Evolutionary conservation across 2,329 filamentous ascomycete genomes (phyloP).

Genomic region (Purpureocillium takamizusanense): DNA sequence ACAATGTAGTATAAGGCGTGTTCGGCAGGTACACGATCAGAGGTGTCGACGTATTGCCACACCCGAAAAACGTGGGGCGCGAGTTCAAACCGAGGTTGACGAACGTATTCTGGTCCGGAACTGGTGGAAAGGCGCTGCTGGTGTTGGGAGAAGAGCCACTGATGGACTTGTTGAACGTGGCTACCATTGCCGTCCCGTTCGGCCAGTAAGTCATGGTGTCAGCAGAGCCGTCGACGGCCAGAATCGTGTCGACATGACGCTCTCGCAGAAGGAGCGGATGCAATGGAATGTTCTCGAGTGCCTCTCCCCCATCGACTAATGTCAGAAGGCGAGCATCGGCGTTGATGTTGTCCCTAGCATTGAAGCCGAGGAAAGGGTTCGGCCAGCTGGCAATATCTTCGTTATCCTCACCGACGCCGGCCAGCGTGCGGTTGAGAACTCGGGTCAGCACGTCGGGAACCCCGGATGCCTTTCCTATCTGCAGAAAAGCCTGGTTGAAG

Average conservation of each 20-base stretch:
- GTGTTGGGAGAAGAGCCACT: slow-evolving; percentile 44
- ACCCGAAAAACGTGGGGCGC: slow-evolving; percentile 73
- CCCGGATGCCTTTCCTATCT: slow-evolving; percentile 35
- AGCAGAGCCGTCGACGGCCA: slow-evolving; percentile 69
- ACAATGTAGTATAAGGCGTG: slow-evolving; percentile 59
- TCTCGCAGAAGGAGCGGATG: slow-evolving; percentile 67
- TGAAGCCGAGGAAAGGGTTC: slow-evolving; percentile 67
- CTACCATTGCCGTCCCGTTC: slow-evolving; percentile 66
- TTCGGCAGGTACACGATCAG: slow-evolving; percentile 80
- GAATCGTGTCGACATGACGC: slow-evolving; percentile 71
- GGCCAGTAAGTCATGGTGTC: slow-evolving; percentile 64
- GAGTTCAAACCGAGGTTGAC: slow-evolving; percentile 67
- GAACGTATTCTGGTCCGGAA: slow-evolving; percentile 70
- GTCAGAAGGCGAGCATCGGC: slow-evolving; percentile 47
- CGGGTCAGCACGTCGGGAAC: slow-evolving; percentile 40
- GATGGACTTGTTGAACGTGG: slow-evolving; percentile 55
- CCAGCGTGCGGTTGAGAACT: slow-evolving; percentile 43
- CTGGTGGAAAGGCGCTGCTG: slow-evolving; percentile 55
- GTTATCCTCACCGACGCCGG: slow-evolving; percentile 44
- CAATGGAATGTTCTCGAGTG: slow-evolving; percentile 70
- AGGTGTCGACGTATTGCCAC: slow-evolving; percentile 44
- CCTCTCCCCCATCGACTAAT: slow-evolving; percentile 71
- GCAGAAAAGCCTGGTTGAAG: slow-evolving; percentile 70
- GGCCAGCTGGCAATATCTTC: slow-evolving; percentile 69
- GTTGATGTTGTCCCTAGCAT: slow-evolving; percentile 49